Evolutionary conservation across 2,329 filamentous ascomycete species (phyloP).

Genomic region (Helminthosporium solani): DNA sequence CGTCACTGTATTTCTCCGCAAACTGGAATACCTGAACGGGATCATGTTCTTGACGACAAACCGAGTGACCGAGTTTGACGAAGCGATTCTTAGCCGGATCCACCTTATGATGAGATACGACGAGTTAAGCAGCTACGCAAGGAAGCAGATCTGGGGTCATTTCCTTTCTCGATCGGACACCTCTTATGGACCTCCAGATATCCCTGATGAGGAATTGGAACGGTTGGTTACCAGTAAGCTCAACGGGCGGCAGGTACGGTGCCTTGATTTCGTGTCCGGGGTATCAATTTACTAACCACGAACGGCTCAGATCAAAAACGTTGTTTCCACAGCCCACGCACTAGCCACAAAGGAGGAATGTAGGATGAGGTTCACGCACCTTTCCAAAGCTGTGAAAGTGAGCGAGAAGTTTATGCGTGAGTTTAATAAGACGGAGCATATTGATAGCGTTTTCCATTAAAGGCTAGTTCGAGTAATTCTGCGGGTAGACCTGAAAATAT

Average conservation of each 20-base stretch:
- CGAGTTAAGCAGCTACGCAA: conserved; percentile 8
- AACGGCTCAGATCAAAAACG: conserved; percentile 7
- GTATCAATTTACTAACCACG: conserved; percentile 5
- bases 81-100: conserved; percentile 37
- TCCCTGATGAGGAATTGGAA: conserved; percentile 8
- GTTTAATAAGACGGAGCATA: conserved; percentile 7
- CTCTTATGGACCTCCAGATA: conserved; percentile 2
- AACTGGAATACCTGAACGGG: conserved; percentile 20
- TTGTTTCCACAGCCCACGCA: conserved; percentile 7
- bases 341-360: conserved; percentile 10
- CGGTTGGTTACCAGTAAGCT: conserved; percentile 10
- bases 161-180: conserved; percentile 4
- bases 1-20: conserved; percentile 20
- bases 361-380: conserved; percentile 8
- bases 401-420: conserved; percentile 8
- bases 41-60: conserved; percentile 31
- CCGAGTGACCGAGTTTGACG: conserved; percentile 33
- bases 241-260: conserved; percentile 7
- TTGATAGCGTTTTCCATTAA: conserved; percentile 5
- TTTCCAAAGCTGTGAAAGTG: conserved; percentile 10
- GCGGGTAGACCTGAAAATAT: not conserved
- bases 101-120: conserved; percentile 21
- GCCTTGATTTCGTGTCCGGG: conserved; percentile 3
- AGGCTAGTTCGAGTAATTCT: conserved; percentile 2
- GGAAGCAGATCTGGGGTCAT: conserved; percentile 8